These are phyloP conservation scores for Dactylonectria macrodidyma DNA, from an alignment of 2,329 filamentous ascomycete genomes.

Conservation along the genomic window DNA sequence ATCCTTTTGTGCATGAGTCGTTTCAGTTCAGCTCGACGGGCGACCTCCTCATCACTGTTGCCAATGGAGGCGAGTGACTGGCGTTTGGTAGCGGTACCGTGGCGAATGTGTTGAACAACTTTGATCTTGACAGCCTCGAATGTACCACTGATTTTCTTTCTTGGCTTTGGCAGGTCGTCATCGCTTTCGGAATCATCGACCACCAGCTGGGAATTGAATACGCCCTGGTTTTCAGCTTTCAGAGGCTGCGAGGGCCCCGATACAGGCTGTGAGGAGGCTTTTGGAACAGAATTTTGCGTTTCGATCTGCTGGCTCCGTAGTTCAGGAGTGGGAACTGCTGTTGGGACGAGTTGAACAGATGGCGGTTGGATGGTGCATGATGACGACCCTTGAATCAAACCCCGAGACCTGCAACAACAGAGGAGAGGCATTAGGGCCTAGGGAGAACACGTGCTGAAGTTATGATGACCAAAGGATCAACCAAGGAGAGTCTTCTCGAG, in stretches of 20 bases:
- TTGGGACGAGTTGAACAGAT: conserved; percentile 17
- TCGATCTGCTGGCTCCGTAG: not conserved
- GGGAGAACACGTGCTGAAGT: not conserved
- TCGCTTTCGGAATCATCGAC: conserved; percentile 60
- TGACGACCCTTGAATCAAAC: conserved; percentile 10
- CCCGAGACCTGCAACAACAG: conserved; percentile 45
- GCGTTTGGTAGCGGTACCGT: conserved; percentile 58
- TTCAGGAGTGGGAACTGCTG: not conserved
- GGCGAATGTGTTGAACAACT: conserved; percentile 62
- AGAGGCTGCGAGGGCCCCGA: conserved; percentile 24
- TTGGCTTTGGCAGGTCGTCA: conserved; percentile 43
- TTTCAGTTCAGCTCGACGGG: conserved; percentile 69
- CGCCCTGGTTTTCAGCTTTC: conserved; percentile 8
- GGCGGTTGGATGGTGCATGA: conserved; percentile 10
- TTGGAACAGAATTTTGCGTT: conserved; percentile 25
- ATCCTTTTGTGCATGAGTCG: conserved; percentile 70
- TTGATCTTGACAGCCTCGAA: conserved; percentile 62
- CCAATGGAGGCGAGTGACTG: conserved; percentile 60
- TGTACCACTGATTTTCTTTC: conserved; percentile 56
- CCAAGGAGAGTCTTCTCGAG: conserved; percentile 33
- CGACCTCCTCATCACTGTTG: conserved; percentile 66
- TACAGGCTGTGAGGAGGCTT: conserved; percentile 28
- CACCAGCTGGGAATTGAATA: conserved; percentile 46
- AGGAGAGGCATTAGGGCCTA: conserved; percentile 36
- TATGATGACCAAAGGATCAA: conserved; percentile 14